Base-by-base conservation (phyloP, 345 rosid species). In the Pugionium dolabratum region DNA sequence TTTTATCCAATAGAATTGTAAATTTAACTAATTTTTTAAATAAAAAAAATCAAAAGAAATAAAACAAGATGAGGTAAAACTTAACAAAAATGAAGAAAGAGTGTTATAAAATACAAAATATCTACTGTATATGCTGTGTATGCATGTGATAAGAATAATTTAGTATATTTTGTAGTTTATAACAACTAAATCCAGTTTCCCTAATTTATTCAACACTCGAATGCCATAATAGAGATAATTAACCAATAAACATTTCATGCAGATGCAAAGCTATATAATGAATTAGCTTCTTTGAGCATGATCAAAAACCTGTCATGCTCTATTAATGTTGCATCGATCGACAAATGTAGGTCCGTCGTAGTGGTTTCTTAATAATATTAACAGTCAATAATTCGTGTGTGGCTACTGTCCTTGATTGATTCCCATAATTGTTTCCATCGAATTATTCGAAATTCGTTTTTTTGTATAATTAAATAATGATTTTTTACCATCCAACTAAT, bases 281-380 rank as follows among this genome's bases (percentile, higher is more conserved):
- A 64, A 18, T 28, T 29, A 42, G 59, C 70, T 49, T 64, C 44
- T 56, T 64, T 43, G 57, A 48, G 42, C 60, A 72, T 63, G 8
- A 35, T 50, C 53, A 44, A 39, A 39, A 72, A 42, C 54, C 27
- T 41, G 46, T 28, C 71, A 57, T 64, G 76, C 56, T 72, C 59
- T 59, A 35, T 34, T 55, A 56, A 9, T 64, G 33, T 32, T 57
- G 40, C 32, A 46, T 41, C n/a, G 7, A 49, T 47, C 32, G 51
- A 71, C 11, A 45, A 62, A 62, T 29, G 28, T 32, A 53, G 27
- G 34, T 53, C 51, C 35, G 54, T 49, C 42, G 6, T 4, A 46
- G 43, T 32, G 9, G 30, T 6, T 9, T 47, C 25, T 56, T 39
- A 35, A 10, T 46, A 43, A 5, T 54, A 27, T 44, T 5, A 66